A percentile compares a stretch with the other conserved stretches of the same genome.
phyloP scores from a whole-genome alignment of 2,329 filamentous ascomycete genomes.

The Bimuria novae-zelandiae region DNA sequence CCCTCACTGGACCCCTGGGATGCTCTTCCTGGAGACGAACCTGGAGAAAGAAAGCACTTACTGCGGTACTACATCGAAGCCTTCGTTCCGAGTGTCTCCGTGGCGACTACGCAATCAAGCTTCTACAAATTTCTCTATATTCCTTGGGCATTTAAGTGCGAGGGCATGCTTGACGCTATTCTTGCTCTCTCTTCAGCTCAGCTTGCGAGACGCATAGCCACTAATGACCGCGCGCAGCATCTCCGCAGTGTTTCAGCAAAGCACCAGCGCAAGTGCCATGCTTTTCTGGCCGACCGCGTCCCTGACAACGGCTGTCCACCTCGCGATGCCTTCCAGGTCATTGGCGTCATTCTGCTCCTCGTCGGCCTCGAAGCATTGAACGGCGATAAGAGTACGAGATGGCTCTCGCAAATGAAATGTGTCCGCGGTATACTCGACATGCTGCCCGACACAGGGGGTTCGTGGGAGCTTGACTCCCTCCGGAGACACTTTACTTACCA shows the following conservation, averaged over 20 bases:
- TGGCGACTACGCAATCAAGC: conserved; percentile 40
- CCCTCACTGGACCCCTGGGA: conserved; percentile 39
- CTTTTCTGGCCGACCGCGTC: conserved; percentile 38
- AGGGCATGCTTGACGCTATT: conserved; percentile 43
- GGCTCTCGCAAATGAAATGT: conserved; percentile 43
- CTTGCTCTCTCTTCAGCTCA: conserved; percentile 43
- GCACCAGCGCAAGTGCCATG: conserved; percentile 40
- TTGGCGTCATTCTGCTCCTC: conserved; percentile 39
- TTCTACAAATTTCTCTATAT: conserved; percentile 44
- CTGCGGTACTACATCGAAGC: conserved; percentile 43
- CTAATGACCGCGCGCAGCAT: conserved; percentile 33
- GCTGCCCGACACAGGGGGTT: conserved; percentile 29
- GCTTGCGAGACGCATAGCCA: conserved; percentile 34
- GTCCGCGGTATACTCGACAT: conserved; percentile 37
- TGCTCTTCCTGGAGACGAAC: conserved; percentile 28
- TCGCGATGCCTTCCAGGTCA: conserved; percentile 39
- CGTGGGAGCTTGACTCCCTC: conserved; percentile 40
- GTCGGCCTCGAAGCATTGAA: conserved; percentile 44
- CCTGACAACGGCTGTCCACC: conserved; percentile 29
- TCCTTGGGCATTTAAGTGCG: conserved; percentile 42
- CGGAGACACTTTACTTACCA: conserved; percentile 45
- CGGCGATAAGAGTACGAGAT: conserved; percentile 38
- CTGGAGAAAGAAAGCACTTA: conserved; percentile 34
- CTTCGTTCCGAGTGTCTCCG: conserved; percentile 43
- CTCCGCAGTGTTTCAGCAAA: conserved; percentile 35